These are phyloP conservation scores for Trichosporon ovoides DNA, from an alignment of 1,284 basidiomycete species.

Conservation along the genomic window DNA sequence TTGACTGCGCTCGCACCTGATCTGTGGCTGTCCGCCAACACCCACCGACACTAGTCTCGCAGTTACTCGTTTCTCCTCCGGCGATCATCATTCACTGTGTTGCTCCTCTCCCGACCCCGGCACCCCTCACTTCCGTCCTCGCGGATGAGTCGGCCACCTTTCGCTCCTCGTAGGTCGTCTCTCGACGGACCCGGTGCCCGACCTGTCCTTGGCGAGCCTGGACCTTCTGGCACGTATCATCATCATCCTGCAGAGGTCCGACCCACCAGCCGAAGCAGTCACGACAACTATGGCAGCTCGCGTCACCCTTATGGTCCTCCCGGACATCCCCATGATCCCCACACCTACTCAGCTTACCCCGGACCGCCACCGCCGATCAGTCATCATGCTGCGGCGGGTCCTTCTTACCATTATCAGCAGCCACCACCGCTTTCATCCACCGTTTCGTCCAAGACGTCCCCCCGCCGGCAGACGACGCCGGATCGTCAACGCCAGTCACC, in stretches of 20 bases:
- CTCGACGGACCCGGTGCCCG: constrained; percentile 29
- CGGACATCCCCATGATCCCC: neutral
- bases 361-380: neutral
- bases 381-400: neutral
- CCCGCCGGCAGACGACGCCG: neutral
- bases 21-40: no score
- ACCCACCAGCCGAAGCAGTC: neutral
- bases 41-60: neutral
- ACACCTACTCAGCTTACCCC: neutral
- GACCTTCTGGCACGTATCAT: constrained; percentile 7
- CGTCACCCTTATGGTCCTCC: neutral
- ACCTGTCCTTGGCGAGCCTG: constrained; percentile 20
- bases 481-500: neutral
- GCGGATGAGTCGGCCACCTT: constrained; percentile 5
- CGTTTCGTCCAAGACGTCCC: neutral
- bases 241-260: neutral
- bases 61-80: neutral
- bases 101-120: neutral
- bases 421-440: neutral
- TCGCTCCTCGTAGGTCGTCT: constrained; percentile 2
- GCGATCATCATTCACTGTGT: neutral
- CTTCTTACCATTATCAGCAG: neutral
- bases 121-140: neutral
- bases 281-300: neutral
- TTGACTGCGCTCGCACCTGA: no score